Conservation (phyloP, 2,329 filamentous ascomycete genomes). For the Thielaviopsis populi region DNA sequence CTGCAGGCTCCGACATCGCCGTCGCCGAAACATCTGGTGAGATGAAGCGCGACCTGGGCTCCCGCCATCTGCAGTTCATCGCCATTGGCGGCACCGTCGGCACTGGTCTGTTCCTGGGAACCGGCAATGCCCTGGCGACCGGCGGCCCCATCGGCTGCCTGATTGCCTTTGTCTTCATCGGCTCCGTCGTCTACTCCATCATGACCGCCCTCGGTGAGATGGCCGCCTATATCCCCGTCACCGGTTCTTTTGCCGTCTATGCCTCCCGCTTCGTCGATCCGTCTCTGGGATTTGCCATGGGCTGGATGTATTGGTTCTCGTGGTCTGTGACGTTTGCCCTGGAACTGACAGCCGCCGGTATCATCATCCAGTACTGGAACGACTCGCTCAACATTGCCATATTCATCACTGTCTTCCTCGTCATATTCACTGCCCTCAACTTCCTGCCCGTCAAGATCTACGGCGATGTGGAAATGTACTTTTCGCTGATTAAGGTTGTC, state of each 20-base stretch:
- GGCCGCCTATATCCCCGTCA: slow-evolving; percentile 61
- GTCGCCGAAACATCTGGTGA: neutral
- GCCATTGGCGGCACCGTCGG: slow-evolving; percentile 50
- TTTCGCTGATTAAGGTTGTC: slow-evolving; percentile 61
- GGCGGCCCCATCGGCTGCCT: slow-evolving; percentile 52
- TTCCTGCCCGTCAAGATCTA: slow-evolving; percentile 58
- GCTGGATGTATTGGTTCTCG: slow-evolving; percentile 73
- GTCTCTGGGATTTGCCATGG: slow-evolving; percentile 60
- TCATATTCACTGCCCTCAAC: slow-evolving; percentile 52
- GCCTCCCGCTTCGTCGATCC: slow-evolving; percentile 60
- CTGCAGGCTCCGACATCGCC: neutral
- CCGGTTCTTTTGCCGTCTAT: slow-evolving; percentile 63
- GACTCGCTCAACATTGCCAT: slow-evolving; percentile 47
- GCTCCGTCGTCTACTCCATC: slow-evolving; percentile 57
- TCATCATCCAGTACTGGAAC: slow-evolving; percentile 67
- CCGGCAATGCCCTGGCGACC: slow-evolving; percentile 44
- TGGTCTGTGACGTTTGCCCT: slow-evolving; percentile 61
- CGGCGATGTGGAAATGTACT: slow-evolving; percentile 66
- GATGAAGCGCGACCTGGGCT: slow-evolving; percentile 24
- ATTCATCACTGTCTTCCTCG: slow-evolving; percentile 60
- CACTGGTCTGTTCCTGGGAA: slow-evolving; percentile 58
- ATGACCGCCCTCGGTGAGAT: slow-evolving; percentile 60
- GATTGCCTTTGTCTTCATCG: slow-evolving; percentile 55
- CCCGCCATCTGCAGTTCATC: slow-evolving; percentile 35
- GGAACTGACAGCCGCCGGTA: slow-evolving; percentile 55